phyloP scores from a whole-genome alignment of 768 basidiomycete species.

The Russula foetens region DNA sequence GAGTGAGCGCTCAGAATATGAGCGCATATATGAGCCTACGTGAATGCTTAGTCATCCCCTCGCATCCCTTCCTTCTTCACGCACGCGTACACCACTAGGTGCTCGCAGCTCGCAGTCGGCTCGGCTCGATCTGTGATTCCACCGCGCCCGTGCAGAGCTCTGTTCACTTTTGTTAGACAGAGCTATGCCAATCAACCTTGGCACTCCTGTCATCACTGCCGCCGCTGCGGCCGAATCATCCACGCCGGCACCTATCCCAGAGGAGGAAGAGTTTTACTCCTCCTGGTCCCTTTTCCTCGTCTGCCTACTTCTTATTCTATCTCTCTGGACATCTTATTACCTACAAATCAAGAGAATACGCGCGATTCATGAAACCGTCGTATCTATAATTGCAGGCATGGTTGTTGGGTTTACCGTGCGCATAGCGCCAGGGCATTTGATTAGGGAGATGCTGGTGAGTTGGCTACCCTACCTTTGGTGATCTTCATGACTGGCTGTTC shows the following conservation, averaged over 20 bases:
- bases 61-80: background rate
- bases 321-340: constrained; percentile 95
- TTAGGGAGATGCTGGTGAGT: constrained; percentile 95
- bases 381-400: constrained; percentile 95
- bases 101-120: background rate
- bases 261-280: constrained; percentile 86
- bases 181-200: constrained; percentile 15
- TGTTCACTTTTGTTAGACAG: background rate
- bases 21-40: too few species aligned
- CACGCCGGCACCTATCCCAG: constrained; percentile 23
- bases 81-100: too few species aligned
- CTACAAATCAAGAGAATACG: constrained; percentile 95
- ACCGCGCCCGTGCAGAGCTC: background rate
- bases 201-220: background rate
- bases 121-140: background rate
- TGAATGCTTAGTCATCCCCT: background rate
- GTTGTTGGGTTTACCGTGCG: constrained; percentile 87
- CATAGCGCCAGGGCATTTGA: constrained; percentile 86
- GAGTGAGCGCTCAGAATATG: too few species aligned
- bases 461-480: background rate
- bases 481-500: background rate
- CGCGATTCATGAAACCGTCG: constrained; percentile 91
- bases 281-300: constrained; percentile 94
- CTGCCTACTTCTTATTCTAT: constrained; percentile 85
- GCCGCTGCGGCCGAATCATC: constrained; percentile 15